Evolutionary conservation across 371 early-diverging fungal genomes (phyloP).

Genomic region (Blakeslea trispora): DNA sequence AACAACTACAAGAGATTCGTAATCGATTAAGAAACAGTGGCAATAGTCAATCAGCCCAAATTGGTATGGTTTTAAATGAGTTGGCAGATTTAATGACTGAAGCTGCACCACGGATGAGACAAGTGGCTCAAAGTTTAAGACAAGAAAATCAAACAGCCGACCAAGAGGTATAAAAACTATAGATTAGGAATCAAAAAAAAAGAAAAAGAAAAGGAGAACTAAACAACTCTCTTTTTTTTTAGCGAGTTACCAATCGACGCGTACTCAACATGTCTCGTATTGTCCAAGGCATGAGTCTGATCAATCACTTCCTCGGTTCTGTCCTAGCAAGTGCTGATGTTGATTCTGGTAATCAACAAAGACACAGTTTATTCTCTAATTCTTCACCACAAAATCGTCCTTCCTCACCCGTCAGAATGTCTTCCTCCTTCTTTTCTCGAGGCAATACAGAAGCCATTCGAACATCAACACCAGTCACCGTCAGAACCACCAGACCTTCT

Average conservation of each 20-base stretch:
- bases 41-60: conserved; percentile 39
- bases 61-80: conserved; percentile 47
- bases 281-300: conserved; percentile 52
- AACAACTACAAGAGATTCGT: conserved; percentile 39
- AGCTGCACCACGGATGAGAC: conserved; percentile 37
- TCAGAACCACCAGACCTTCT: neutral
- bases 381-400: conserved; percentile 3
- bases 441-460: conserved; percentile 18
- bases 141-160: conserved; percentile 26
- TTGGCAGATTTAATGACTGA: conserved; percentile 41
- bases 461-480: conserved; percentile 2
- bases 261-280: conserved; percentile 41
- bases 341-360: conserved; percentile 17
- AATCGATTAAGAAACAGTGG: conserved; percentile 35
- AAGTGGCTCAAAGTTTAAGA: conserved; percentile 34
- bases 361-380: conserved; percentile 7
- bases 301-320: conserved; percentile 49
- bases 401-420: neutral
- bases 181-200: too few species aligned
- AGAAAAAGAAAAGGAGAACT: neutral
- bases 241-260: conserved; percentile 14
- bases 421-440: conserved; percentile 7
- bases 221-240: too few species aligned
- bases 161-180: conserved; percentile 24
- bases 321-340: conserved; percentile 48